phyloP scores from a whole-genome alignment of 148 eudicot genomes.

The Cornus controversa region DNA sequence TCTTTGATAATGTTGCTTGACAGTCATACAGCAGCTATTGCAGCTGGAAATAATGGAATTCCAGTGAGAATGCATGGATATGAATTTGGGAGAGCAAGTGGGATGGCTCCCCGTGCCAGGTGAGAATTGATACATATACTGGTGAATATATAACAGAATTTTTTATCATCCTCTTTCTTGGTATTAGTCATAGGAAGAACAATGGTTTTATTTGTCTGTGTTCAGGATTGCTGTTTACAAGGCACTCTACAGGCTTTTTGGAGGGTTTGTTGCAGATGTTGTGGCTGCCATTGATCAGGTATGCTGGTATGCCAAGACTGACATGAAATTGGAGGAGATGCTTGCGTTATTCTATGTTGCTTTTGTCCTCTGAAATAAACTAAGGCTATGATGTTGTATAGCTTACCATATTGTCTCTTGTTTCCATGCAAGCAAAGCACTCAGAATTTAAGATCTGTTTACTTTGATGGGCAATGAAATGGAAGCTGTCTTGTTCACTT shows the following conservation, averaged over 20 bases:
- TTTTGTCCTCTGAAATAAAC: background rate
- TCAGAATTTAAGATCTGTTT: background rate
- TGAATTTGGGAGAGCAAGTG: conserved; percentile 98
- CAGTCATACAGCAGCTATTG: conserved; percentile 98
- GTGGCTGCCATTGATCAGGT: conserved; percentile 98
- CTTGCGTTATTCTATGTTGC: background rate
- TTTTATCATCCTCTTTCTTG: background rate
- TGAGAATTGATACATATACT: conserved; percentile 23
- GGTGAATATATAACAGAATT: background rate
- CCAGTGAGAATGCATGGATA: conserved; percentile 87
- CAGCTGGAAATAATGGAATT: conserved; percentile 97
- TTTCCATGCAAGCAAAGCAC: conserved; percentile 3
- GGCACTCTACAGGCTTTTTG: conserved; percentile 93
- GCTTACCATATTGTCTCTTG: background rate
- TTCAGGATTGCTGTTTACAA: conserved; percentile 93
- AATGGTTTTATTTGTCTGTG: conserved; percentile 11
- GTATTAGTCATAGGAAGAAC: conserved; percentile 3
- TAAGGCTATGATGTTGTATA: background rate
- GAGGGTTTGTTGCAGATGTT: conserved; percentile 96
- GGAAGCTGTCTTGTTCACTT: background rate
- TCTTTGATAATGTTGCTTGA: conserved; percentile 7
- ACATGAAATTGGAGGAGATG: background rate
- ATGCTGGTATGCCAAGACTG: conserved; percentile 5
- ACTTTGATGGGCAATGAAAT: background rate
- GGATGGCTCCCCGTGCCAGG: conserved; percentile 99